Evolutionary conservation across 768 basidiomycete species (phyloP).

Genomic region (Peribolospora baueri): DNA sequence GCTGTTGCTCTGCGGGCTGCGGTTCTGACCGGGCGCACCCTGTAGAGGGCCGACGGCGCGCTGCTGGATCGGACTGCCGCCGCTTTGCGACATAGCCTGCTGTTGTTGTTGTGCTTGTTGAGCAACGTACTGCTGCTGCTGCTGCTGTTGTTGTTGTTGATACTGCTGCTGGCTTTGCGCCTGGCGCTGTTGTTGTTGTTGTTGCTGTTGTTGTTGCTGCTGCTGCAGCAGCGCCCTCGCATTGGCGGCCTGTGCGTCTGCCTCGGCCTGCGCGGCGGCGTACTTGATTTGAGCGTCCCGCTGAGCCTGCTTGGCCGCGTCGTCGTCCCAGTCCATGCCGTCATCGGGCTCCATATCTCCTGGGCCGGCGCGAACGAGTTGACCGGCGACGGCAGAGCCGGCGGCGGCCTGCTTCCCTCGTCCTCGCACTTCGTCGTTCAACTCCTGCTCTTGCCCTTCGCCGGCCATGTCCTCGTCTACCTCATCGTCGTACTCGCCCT

Average conservation of each 20-base stretch:
- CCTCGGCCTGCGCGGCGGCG: neutral
- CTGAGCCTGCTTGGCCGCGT: slow-evolving; percentile 8
- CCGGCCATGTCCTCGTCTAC: slow-evolving; percentile 2
- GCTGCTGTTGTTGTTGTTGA: slow-evolving; percentile 9
- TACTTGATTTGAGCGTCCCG: slow-evolving; percentile 1
- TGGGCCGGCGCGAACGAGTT: neutral
- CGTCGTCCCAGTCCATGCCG: slow-evolving; percentile 4
- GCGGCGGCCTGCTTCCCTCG: slow-evolving; percentile 1
- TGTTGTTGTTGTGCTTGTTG: slow-evolving; percentile 6
- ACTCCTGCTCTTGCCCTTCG: slow-evolving; percentile 27
- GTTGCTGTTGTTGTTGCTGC: slow-evolving; percentile 10
- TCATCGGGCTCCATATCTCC: slow-evolving; percentile 4
- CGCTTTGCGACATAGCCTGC: slow-evolving; percentile 13
- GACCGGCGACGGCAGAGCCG: neutral
- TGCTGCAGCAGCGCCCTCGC: slow-evolving; percentile 1
- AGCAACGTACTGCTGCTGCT: neutral
- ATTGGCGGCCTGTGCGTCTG: slow-evolving; percentile 4
- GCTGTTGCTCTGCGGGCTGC: too few relatives aligned
- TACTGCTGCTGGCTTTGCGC: neutral
- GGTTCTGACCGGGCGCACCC: too few relatives aligned
- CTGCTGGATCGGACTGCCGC: neutral
- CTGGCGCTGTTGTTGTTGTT: neutral
- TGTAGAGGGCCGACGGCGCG: too few relatives aligned
- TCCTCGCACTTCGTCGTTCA: slow-evolving; percentile 30
- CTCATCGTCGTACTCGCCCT: slow-evolving; percentile 1